These are phyloP conservation scores for Discostella stelligera DNA, from an alignment of 352 stramenopile genomes.

Conservation along the genomic window DNA sequence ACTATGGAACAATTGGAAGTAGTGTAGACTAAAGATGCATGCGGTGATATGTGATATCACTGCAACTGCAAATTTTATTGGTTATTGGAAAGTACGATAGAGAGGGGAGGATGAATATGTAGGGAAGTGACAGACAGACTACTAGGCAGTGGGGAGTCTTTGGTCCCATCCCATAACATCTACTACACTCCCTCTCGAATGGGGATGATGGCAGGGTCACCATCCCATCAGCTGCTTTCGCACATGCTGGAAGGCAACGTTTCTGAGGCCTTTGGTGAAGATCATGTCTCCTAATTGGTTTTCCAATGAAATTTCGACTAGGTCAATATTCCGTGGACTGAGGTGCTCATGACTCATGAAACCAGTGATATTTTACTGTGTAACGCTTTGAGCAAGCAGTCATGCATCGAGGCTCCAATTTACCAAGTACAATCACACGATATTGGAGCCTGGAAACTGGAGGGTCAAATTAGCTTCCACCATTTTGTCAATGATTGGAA, in stretches of 20 bases:
- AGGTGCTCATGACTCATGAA: conserved; percentile 2
- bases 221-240: conserved; percentile 39
- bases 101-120: too few species aligned
- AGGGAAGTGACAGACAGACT: too few species aligned
- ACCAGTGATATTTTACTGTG: background rate
- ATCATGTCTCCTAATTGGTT: conserved; percentile 47
- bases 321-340: background rate
- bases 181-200: conserved; percentile 11
- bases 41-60: too few species aligned
- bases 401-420: too few species aligned
- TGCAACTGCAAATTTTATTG: too few species aligned
- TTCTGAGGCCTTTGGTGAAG: conserved; percentile 44
- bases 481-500: conserved; percentile 21
- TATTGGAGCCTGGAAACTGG: conserved; percentile 26
- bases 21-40: too few species aligned
- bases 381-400: too few species aligned
- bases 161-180: too few species aligned
- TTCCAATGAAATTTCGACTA: background rate
- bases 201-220: conserved; percentile 18
- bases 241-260: conserved; percentile 13
- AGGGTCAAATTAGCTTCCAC: background rate
- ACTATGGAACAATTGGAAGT: too few species aligned
- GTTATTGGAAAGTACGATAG: too few species aligned
- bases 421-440: background rate
- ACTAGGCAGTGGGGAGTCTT: too few species aligned